phyloP scores from a whole-genome alignment of 2,329 filamentous ascomycete species.

The Graphiopsis chlorocephala region DNA sequence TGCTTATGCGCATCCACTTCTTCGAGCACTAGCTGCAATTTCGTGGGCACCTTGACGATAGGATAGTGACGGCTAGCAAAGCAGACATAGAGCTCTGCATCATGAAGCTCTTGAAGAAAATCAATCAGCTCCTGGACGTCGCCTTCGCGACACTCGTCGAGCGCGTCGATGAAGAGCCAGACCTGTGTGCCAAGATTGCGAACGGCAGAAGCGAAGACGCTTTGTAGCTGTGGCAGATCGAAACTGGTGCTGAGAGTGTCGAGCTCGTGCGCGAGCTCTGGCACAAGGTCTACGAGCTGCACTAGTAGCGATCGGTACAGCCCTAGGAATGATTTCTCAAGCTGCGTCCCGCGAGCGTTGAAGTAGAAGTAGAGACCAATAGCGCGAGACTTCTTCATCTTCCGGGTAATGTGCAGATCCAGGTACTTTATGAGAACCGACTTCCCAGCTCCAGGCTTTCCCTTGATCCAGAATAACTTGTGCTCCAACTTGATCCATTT shows the following conservation, averaged over 20 bases:
- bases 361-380: conserved; percentile 49
- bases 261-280: neutral
- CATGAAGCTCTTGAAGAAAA: conserved; percentile 36
- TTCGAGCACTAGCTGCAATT: conserved; percentile 36
- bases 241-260: neutral
- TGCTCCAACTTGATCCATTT: conserved; percentile 37
- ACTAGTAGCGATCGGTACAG: conserved; percentile 52
- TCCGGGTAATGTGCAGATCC: conserved; percentile 3
- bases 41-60: conserved; percentile 35
- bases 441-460: conserved; percentile 41
- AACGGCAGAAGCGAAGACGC: conserved; percentile 19
- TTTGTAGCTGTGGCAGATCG: neutral
- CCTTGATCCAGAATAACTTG: conserved; percentile 39
- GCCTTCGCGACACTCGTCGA: conserved; percentile 46
- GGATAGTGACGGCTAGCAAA: conserved; percentile 48
- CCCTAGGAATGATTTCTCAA: conserved; percentile 48
- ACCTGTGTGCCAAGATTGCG: conserved; percentile 30
- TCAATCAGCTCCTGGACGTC: conserved; percentile 39
- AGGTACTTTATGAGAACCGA: conserved; percentile 38
- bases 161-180: conserved; percentile 44
- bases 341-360: conserved; percentile 43
- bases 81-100: conserved; percentile 32
- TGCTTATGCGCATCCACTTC: conserved; percentile 33
- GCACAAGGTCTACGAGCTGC: conserved; percentile 40
- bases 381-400: conserved; percentile 17